A percentile compares a stretch with the other conserved stretches of the same genome.
Conservation (phyloP, 805 yeast genomes). For the Candida ponderosae region DNA sequence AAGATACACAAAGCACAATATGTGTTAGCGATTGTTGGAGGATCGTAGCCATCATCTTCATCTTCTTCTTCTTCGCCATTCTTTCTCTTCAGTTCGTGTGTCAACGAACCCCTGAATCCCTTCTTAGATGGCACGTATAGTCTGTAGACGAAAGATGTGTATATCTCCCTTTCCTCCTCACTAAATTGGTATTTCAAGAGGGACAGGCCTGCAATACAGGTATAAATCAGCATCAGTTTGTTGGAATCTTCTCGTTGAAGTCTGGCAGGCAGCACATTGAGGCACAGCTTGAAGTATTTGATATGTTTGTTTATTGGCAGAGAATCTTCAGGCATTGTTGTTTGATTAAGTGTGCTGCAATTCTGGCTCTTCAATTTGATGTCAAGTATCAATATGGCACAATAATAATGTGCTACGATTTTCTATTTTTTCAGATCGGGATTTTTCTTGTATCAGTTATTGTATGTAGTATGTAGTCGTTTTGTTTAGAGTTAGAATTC, state of each 20-base stretch:
- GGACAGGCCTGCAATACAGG: conserved; percentile 49
- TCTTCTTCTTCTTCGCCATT: conserved; percentile 1
- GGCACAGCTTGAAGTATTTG: conserved; percentile 42
- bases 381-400: too few species aligned
- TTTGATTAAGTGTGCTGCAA: too few species aligned
- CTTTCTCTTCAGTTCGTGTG: conserved; percentile 28
- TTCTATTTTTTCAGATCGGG: too few species aligned
- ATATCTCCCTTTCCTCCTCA: conserved; percentile 19
- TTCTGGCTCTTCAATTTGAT: too few species aligned
- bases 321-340: too few species aligned
- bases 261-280: conserved; percentile 44
- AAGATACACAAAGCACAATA: conserved; percentile 62
- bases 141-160: conserved; percentile 36
- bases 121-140: conserved; percentile 32
- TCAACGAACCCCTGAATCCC: conserved; percentile 54
- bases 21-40: conserved; percentile 67
- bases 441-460: too few species aligned
- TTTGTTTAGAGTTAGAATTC: too few species aligned
- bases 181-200: conserved; percentile 20
- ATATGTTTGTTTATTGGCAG: conserved; percentile 17
- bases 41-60: conserved; percentile 33
- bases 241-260: conserved; percentile 63
- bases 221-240: conserved; percentile 61
- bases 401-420: too few species aligned
- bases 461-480: too few species aligned